A percentile compares a stretch with the other conserved stretches of the same genome.
These are phyloP conservation scores for Parietichytrium sp. DNA, from an alignment of 108 stramenopile genomes.

Conservation along the genomic window DNA sequence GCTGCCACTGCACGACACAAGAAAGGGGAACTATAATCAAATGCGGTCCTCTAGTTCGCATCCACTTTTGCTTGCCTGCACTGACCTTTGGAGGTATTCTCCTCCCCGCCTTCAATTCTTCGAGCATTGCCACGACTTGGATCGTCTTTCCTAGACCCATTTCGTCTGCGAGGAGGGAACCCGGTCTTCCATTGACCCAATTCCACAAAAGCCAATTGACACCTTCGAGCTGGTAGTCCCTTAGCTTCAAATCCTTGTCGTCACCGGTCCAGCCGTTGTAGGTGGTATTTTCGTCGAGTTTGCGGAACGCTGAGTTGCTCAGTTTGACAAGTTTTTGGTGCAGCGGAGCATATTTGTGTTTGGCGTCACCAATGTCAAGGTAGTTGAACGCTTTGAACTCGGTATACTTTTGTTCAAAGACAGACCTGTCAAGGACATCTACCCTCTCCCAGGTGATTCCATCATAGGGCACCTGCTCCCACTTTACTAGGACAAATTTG, in stretches of 20 bases:
- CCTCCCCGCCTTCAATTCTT: slow-evolving; percentile 34
- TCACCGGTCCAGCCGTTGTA: slow-evolving; percentile 26
- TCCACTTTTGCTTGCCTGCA: background rate
- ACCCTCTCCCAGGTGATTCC: slow-evolving; percentile 5
- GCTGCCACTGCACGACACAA: slow-evolving; percentile 85
- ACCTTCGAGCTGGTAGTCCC: slow-evolving; percentile 92
- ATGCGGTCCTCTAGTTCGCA: slow-evolving; percentile 74
- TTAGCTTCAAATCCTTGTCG: slow-evolving; percentile 54
- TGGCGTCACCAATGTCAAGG: background rate
- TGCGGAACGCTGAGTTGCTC: background rate
- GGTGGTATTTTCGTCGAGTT: slow-evolving; percentile 21
- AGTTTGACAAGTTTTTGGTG: background rate
- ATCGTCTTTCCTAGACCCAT: slow-evolving; percentile 80
- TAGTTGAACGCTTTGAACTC: background rate
- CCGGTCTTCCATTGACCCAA: slow-evolving; percentile 75
- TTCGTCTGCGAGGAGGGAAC: slow-evolving; percentile 92
- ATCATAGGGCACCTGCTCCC: background rate
- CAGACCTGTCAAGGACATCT: background rate
- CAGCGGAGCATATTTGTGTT: slow-evolving; percentile 1
- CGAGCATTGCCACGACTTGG: slow-evolving; percentile 57
- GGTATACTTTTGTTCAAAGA: background rate
- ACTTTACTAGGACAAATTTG: slow-evolving; percentile 16
- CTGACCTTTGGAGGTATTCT: background rate
- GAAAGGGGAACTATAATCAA: slow-evolving; percentile 87
- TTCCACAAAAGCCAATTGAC: slow-evolving; percentile 92